Conservation (phyloP, 2,329 filamentous ascomycete species). For the Ophiosphaerella herpotricha region DNA sequence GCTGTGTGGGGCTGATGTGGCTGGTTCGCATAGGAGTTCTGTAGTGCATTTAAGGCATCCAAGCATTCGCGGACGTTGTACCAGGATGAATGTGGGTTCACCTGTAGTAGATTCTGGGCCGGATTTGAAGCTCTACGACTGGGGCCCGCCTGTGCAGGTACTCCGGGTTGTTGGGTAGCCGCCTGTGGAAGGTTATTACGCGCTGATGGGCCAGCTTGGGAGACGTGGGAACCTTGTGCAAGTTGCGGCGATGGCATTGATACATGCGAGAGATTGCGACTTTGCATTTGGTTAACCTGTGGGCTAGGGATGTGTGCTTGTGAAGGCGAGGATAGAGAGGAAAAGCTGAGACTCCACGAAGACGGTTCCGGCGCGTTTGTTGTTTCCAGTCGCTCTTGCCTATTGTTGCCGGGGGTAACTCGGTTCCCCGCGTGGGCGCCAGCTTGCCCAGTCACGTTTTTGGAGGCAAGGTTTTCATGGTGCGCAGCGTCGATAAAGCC, state of each 20-base stretch:
- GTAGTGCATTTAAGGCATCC: slow-evolving; percentile 9
- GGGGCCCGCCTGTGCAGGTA: not conserved
- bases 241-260: slow-evolving; percentile 12
- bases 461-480: not conserved
- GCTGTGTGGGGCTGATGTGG: not conserved
- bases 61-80: slow-evolving; percentile 7
- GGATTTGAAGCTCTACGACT: not conserved
- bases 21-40: not conserved
- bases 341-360: too few relatives aligned
- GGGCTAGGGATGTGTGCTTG: too few relatives aligned
- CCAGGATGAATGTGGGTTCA: not conserved
- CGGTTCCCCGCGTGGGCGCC: not conserved
- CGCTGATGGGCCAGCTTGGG: too few relatives aligned
- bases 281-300: not conserved
- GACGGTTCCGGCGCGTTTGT: not conserved
- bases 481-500: not conserved
- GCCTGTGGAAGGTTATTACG: too few relatives aligned
- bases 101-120: not conserved
- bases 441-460: not conserved
- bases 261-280: slow-evolving; percentile 1
- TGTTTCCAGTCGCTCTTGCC: not conserved
- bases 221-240: not conserved
- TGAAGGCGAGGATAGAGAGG: too few relatives aligned
- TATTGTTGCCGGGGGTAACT: not conserved
- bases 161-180: not conserved